Conservation (phyloP, 768 basidiomycete genomes). For the Trametopsis cervina region DNA sequence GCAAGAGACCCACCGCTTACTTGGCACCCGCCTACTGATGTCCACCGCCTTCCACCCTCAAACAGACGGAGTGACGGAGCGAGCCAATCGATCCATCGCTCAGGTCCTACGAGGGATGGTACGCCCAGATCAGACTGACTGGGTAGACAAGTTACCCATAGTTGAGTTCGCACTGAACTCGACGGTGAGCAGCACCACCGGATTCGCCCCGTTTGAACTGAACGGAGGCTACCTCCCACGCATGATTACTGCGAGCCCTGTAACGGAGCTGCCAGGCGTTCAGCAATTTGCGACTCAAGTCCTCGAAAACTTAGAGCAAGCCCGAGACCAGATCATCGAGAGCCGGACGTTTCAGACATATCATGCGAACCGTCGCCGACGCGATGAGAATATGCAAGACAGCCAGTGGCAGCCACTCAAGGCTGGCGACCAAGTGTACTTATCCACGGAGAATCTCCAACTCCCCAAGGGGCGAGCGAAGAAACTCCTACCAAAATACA, state of each 20-base stretch:
- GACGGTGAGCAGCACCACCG: constrained; percentile 23
- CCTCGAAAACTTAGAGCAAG: constrained; percentile 17
- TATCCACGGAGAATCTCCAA: constrained; percentile 31
- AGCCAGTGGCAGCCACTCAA: background rate
- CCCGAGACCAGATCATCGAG: constrained; percentile 32
- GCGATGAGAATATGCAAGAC: background rate
- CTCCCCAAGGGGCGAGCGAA: constrained; percentile 27
- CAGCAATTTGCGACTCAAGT: constrained; percentile 19
- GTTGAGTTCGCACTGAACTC: constrained; percentile 35
- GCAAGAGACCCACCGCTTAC: constrained; percentile 12
- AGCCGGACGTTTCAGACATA: constrained; percentile 23
- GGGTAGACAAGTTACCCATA: constrained; percentile 25
- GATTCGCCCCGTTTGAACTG: constrained; percentile 28
- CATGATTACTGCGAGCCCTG: constrained; percentile 14
- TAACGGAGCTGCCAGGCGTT: constrained; percentile 16
- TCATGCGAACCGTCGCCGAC: constrained; percentile 19
- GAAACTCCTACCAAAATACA: constrained; percentile 31
- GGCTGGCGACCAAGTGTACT: constrained; percentile 26
- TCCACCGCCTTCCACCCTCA: constrained; percentile 26
- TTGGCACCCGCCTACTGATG: constrained; percentile 16
- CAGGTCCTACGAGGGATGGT: constrained; percentile 13
- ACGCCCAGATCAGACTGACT: constrained; percentile 20
- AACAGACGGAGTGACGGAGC: too few relatives aligned
- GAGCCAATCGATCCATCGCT: constrained; percentile 9
- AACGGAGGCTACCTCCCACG: constrained; percentile 18